These are phyloP conservation scores for Ceratobasidium sp. DNA, from an alignment of 1,284 basidiomycete genomes.

Conservation along the genomic window DNA sequence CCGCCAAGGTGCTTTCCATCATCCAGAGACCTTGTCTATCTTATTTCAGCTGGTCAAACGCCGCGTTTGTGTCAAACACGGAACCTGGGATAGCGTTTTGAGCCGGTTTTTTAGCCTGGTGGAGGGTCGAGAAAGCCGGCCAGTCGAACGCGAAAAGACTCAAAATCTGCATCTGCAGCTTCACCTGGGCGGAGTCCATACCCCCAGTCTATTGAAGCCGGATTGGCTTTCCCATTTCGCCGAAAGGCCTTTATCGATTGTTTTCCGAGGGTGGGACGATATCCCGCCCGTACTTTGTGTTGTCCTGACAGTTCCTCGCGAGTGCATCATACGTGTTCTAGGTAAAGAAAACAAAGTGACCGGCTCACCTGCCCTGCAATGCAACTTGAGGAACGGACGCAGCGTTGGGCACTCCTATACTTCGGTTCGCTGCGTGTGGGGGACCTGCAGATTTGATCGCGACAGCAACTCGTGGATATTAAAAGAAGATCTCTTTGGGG, in stretches of 20 bases:
- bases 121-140: neutral
- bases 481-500: neutral
- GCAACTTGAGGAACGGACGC: neutral
- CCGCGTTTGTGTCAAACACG: neutral
- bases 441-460: too few species aligned
- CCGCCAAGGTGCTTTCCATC: neutral
- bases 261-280: neutral
- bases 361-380: neutral
- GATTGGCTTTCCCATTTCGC: neutral
- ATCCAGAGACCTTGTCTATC: neutral
- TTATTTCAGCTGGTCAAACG: neutral
- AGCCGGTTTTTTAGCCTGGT: neutral
- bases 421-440: neutral
- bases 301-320: constrained; percentile 8
- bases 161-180: constrained; percentile 12
- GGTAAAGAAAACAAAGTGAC: neutral
- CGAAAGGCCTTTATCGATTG: neutral
- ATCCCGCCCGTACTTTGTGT: neutral
- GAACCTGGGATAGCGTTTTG: neutral
- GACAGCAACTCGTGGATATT: too few species aligned
- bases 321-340: neutral
- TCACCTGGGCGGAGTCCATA: neutral
- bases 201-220: neutral
- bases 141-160: neutral
- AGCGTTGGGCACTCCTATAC: neutral